Evolutionary conservation across 2,329 filamentous ascomycete genomes (phyloP).

Genomic region (Fusarium longipes): DNA sequence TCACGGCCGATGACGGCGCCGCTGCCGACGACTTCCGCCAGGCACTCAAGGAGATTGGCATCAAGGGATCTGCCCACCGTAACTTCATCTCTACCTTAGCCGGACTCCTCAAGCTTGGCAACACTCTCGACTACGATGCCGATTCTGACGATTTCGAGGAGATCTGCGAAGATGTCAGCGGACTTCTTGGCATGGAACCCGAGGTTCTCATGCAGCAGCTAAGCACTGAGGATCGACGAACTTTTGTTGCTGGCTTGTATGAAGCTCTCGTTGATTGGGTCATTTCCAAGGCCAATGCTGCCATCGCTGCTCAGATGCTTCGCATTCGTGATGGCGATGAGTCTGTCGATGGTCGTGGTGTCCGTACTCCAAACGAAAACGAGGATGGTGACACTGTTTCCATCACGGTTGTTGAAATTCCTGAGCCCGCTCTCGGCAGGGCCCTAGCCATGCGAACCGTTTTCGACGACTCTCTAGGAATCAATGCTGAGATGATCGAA

Average conservation of each 20-base stretch:
- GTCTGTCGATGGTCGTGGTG: conserved; percentile 71
- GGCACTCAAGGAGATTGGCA: conserved; percentile 89
- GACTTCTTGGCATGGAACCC: conserved; percentile 86
- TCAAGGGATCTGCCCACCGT: conserved; percentile 85
- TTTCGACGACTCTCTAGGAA: conserved; percentile 92
- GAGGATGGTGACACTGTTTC: conserved; percentile 88
- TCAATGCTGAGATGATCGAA: conserved; percentile 97
- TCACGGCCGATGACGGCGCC: conserved; percentile 91
- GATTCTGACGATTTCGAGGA: conserved; percentile 88
- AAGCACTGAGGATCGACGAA: conserved; percentile 84
- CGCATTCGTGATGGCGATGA: conserved; percentile 73
- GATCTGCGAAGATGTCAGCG: conserved; percentile 89
- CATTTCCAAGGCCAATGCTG: conserved; percentile 85
- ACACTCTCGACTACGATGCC: conserved; percentile 85
- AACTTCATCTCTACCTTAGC: conserved; percentile 88
- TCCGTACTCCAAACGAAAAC: conserved; percentile 72
- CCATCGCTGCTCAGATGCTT: conserved; percentile 81
- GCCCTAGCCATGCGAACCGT: conserved; percentile 89
- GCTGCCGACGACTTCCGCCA: conserved; percentile 92
- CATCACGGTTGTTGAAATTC: conserved; percentile 88
- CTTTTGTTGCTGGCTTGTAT: conserved; percentile 87
- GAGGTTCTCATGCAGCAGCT: conserved; percentile 83
- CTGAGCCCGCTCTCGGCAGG: conserved; percentile 82
- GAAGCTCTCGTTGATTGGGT: conserved; percentile 97
- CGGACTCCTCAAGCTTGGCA: conserved; percentile 89